Percentiles rank a stretch among this genome's conserved stretches.
Conservation (phyloP, 2,329 filamentous ascomycete genomes). For the Arachnopeziza araneosa region DNA sequence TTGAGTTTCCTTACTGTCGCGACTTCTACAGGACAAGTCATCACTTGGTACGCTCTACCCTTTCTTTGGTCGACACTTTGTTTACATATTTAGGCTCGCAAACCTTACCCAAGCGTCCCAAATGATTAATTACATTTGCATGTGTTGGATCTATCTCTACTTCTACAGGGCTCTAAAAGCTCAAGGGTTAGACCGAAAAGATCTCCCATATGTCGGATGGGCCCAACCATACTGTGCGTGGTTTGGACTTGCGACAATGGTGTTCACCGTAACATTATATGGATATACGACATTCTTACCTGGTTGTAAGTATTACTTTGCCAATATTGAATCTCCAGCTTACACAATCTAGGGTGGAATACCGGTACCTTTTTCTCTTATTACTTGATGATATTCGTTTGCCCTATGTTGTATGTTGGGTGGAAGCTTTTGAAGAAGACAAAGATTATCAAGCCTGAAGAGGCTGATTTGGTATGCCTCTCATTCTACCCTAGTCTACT, state of each 20-base stretch:
- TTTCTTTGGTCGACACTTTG: not conserved
- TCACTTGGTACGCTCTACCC: slow-evolving; percentile 29
- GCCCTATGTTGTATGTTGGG: slow-evolving; percentile 53
- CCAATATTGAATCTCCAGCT: not conserved
- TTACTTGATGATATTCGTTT: slow-evolving; percentile 62
- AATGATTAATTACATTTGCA: slow-evolving; percentile 64
- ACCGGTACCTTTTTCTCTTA: slow-evolving; percentile 62
- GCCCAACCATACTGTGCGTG: slow-evolving; percentile 62
- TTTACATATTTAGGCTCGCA: slow-evolving; percentile 25
- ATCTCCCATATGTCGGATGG: slow-evolving; percentile 56
- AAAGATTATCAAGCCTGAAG: slow-evolving; percentile 39
- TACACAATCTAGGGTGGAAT: slow-evolving; percentile 47
- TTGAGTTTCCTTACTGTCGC: slow-evolving; percentile 54
- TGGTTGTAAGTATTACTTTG: slow-evolving; percentile 24
- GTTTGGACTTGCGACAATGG: slow-evolving; percentile 52
- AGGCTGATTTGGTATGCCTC: slow-evolving; percentile 44
- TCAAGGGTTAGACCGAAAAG: slow-evolving; percentile 60
- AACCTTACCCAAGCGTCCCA: slow-evolving; percentile 66
- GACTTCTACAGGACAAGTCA: slow-evolving; percentile 43
- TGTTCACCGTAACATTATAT: slow-evolving; percentile 50
- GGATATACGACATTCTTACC: slow-evolving; percentile 72
- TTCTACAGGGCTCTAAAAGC: slow-evolving; percentile 62
- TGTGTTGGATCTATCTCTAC: slow-evolving; percentile 63
- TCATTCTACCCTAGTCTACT: not conserved
- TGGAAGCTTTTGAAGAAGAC: slow-evolving; percentile 68